Percentiles rank a stretch among this genome's conserved stretches.
These are phyloP conservation scores for Marasmius sp. DNA, from an alignment of 1,284 basidiomycete species.

Conservation along the genomic window DNA sequence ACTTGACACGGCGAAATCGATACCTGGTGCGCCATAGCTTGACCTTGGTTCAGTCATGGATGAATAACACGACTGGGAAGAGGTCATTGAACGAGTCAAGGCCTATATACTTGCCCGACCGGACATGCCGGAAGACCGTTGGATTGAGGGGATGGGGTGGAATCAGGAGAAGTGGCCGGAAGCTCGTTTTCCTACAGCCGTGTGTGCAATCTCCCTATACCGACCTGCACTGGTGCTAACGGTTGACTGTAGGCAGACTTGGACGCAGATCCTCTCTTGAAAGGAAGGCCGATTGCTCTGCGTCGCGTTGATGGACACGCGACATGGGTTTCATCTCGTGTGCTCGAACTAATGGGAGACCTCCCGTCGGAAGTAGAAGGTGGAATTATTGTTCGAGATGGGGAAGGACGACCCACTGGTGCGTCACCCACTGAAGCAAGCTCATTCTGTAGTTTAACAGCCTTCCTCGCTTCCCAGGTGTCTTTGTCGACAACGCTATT, in stretches of 20 bases:
- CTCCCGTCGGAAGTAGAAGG: constrained; percentile 15
- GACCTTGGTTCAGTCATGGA: not conserved
- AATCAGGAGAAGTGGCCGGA: constrained; percentile 82
- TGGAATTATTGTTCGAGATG: constrained; percentile 8
- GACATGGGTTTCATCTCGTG: constrained; percentile 45
- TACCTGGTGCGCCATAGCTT: constrained; percentile 44
- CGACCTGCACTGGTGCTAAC: not conserved
- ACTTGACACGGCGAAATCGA: constrained; percentile 50
- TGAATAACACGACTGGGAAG: not conserved
- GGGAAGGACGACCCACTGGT: constrained; percentile 25
- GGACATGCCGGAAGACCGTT: constrained; percentile 45
- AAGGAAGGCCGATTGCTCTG: constrained; percentile 44
- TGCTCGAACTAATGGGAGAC: constrained; percentile 24
- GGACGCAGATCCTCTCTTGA: constrained; percentile 35
- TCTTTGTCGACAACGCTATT: constrained; percentile 78
- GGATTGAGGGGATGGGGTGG: constrained; percentile 91
- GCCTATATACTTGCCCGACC: constrained; percentile 59
- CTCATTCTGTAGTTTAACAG: not conserved
- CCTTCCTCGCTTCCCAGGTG: constrained; percentile 35
- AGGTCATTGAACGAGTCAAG: constrained; percentile 45
- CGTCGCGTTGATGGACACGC: constrained; percentile 54
- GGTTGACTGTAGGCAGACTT: constrained; percentile 51
- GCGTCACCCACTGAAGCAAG: not conserved
- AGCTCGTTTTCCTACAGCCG: constrained; percentile 76
- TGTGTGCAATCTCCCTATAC: constrained; percentile 30